Conservation (phyloP, 2,329 filamentous ascomycete genomes). For the Diaporthe vexans region DNA sequence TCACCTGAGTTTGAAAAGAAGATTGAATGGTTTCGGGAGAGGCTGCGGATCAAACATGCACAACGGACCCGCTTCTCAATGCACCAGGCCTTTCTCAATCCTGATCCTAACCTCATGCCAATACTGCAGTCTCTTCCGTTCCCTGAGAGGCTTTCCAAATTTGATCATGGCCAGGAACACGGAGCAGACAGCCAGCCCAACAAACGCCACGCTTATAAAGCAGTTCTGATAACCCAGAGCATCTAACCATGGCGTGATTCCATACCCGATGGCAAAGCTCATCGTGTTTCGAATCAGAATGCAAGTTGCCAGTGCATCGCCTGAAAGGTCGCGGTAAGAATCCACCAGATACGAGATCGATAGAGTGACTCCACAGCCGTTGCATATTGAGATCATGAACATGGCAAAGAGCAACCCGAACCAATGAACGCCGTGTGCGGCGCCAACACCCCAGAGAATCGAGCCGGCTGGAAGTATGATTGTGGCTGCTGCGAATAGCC, state of each 20-base stretch:
- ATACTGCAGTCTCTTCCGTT: slow-evolving; percentile 48
- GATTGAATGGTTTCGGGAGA: background rate
- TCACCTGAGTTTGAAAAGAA: background rate
- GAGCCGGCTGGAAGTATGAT: slow-evolving; percentile 59
- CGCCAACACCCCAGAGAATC: slow-evolving; percentile 66
- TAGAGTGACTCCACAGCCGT: slow-evolving; percentile 58
- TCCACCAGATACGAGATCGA: slow-evolving; percentile 63
- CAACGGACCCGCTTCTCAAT: slow-evolving; percentile 40
- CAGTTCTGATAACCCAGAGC: slow-evolving; percentile 40
- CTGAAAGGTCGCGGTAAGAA: slow-evolving; percentile 61
- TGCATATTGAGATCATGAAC: slow-evolving; percentile 59
- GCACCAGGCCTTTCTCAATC: slow-evolving; percentile 49
- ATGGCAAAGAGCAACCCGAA: slow-evolving; percentile 63
- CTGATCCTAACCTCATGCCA: slow-evolving; percentile 49
- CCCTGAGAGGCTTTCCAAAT: slow-evolving; percentile 49
- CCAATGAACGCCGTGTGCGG: slow-evolving; percentile 59
- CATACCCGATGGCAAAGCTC: slow-evolving; percentile 43
- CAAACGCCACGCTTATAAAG: slow-evolving; percentile 48
- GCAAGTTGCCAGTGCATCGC: slow-evolving; percentile 64
- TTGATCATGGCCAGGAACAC: slow-evolving; percentile 50
- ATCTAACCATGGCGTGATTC: slow-evolving; percentile 42
- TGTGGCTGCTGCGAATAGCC: slow-evolving; percentile 51
- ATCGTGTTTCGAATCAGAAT: slow-evolving; percentile 52
- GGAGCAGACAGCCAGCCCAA: slow-evolving; percentile 49
- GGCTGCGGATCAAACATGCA: no score